Base-by-base conservation (phyloP, 2,329 filamentous ascomycete species). In the Orbilia javanica region DNA sequence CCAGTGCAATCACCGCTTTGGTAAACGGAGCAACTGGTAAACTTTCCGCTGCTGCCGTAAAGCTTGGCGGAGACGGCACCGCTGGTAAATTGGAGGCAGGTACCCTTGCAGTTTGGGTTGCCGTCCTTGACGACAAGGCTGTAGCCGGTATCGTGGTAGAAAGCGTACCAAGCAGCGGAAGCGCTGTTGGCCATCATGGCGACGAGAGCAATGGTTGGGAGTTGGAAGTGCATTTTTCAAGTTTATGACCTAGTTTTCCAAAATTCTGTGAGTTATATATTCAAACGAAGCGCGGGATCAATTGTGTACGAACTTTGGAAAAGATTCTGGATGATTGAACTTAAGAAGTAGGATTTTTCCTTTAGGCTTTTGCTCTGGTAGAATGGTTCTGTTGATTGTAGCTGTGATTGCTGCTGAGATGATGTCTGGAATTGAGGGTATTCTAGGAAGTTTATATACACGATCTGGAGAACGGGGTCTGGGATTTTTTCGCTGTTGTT, bases 21-120 rank as follows among this genome's bases (percentile, higher is more conserved):
- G 36, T 69, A 75, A n/a, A 69, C 64, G 5, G 64, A 75, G 46
- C 64, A 69, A 44, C 71, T 75, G 15, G 71, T 64, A 27, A 69
- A 68, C 31, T 69, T 75, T 29, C 64, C 64, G n/a, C 63, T 29
- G 63, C 71, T 68, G 2, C 71, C 63, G 52, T 63, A 75, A 8
- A 68, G 27, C 44, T 63, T 75, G 8, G 71, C 63, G 13, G 62
- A n/a, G 18, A 31, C 29, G 22, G 63, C 71, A 13, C 42, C 36
- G 22, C 50, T 68, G 22, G 71, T 75, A 42, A 75, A 75, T 42
- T 4, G 29, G 11, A 68, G 48, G 31, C 63, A 63, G n/a, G 60
- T 20, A 31, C 34, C 34, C 15, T 50, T 68, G 71, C 71, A 68
- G n/a, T 68, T 55, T 15, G 64, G 42, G 64, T 57, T 75, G 1